Evolutionary conservation across 306 rosid species (phyloP), one percentile per base, ranked within the genome.

Genomic region (Rosa persica): DNA sequence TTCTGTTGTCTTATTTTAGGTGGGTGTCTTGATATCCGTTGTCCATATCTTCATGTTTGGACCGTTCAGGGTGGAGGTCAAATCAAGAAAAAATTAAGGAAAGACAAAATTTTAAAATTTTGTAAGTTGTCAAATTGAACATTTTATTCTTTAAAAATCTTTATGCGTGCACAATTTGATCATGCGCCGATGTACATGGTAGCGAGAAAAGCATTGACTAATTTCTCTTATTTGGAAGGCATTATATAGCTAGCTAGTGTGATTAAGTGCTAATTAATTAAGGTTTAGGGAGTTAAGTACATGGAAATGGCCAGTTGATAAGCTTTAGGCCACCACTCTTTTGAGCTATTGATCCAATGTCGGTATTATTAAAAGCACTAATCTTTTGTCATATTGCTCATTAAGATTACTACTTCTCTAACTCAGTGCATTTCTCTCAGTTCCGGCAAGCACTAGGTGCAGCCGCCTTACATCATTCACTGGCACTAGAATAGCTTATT

Each of bases 381-480:
- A 36, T 66, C 47, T 66, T 38, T 66, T 60, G 70, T 36, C 57
- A 75, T 44, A 43, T 43, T 60, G 78, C 79, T 43, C 48, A 61
- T 44, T 61, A 75, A 75, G 46, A 74, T 57, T 48, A 73, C 60
- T 54, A 55, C 61, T 8, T 8, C 60, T 20, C 60, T 55, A 6
- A 11, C 36, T 61, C 79, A 61, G 61, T 75, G 79, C 71, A 10
- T 11, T 27, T 30, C 38, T 75, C 70, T 75, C 58, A 20, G 71
- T 44, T 61, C 70, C 51, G 40, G 78, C 43, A 58, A 58, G 40
- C 49, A 43, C n/a, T 44, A 8, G 27, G 79, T 62, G 79, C 79
- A 30, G 71, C 71, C 79, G 47, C 79, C 79, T 60, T 75, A 75
- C 78, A 61, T 75, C 78, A 75, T 62, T 0, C 6, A 9, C n/a